Base-by-base conservation (phyloP, 2,329 filamentous ascomycete species). In the Hymenoscyphus repandus region DNA sequence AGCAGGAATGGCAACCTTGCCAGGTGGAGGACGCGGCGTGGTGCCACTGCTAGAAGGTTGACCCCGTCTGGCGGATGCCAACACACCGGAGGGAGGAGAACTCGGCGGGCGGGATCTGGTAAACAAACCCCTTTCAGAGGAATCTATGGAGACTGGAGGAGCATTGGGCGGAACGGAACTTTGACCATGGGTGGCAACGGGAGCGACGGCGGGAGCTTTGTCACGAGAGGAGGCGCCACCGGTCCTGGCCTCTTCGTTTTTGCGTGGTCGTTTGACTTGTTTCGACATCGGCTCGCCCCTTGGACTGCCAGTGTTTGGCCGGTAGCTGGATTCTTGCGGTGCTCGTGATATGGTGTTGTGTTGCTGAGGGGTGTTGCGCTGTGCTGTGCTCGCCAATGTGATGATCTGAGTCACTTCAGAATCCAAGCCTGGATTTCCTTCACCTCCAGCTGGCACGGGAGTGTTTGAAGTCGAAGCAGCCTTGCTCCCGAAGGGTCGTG, bases 1-100 rank as follows among this genome's bases (percentile, higher is more conserved):
- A 10, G 56, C 49, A 13, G 61, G 58, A 34, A 63, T 59, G 4
- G 59, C 53, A 32, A 63, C 49, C 51, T 63, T 63, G 30, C 58
- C 57, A 32, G 40, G 47, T 9, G 43, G 46, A 17, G 22, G 31
- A 18, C n/a, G 15, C 20, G 10, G 40, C 3, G 6, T 34, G n/a
- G 13, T 33, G 15, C 20, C 36, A 20, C 10, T 30, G 12, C 36
- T 30, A 46, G 44, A 27, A 13, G 44, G 20, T 6, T 34, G 17
- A 5, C 20, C 33, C 27, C 27, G 5, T 17, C 18, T 15, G 20
- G 20, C 30, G 2, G 45, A 13, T 9, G 17, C 13, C 36, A 27
- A 18, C 13, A 32, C 22, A 15, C 7, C 27, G 20, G 37, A 20
- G n/a, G 20, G 12, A 5, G 13, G 13, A 4, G 38, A 20, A 20